Percentiles rank a stretch among this genome's conserved stretches.
Evolutionary conservation across 805 yeast species (phyloP).

Genomic region (Crinitomyces ghanaensis): DNA sequence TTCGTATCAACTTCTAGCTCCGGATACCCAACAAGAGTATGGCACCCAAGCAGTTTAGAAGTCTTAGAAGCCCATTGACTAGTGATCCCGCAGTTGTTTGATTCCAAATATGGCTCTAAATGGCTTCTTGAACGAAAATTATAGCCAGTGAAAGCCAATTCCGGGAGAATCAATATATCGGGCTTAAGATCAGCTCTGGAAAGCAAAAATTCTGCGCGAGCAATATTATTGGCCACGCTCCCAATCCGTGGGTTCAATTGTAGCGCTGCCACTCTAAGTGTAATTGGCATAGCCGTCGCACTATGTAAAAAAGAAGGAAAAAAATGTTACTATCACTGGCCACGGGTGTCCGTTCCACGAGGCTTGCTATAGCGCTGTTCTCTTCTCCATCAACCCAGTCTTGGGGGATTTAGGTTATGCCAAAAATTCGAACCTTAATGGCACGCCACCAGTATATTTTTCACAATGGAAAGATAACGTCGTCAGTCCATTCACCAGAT

Average conservation of each 20-base stretch:
- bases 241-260: conserved; percentile 62
- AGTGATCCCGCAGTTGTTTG: conserved; percentile 35
- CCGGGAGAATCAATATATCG: conserved; percentile 73
- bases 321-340: too few relatives aligned
- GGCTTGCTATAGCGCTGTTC: too few relatives aligned
- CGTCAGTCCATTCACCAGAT: too few relatives aligned
- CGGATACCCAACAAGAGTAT: conserved; percentile 76
- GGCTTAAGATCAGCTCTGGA: conserved; percentile 1
- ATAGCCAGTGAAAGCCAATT: conserved; percentile 76
- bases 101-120: conserved; percentile 50
- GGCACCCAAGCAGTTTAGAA: conserved; percentile 42
- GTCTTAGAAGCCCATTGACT: conserved; percentile 45
- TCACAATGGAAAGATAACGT: too few relatives aligned
- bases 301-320: too few relatives aligned
- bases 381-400: too few relatives aligned
- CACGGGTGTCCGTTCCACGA: too few relatives aligned
- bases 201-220: conserved; percentile 28
- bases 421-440: too few relatives aligned
- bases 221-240: conserved; percentile 40
- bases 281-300: too few relatives aligned
- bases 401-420: too few relatives aligned
- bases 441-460: too few relatives aligned
- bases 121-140: conserved; percentile 41
- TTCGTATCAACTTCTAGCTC: conserved; percentile 30
- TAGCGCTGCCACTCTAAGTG: conserved; percentile 50